Percentiles rank a stretch among this genome's conserved stretches.
phyloP scores from a whole-genome alignment of 192 early-diverging fungal genomes.

The Umbelopsis sp. region DNA sequence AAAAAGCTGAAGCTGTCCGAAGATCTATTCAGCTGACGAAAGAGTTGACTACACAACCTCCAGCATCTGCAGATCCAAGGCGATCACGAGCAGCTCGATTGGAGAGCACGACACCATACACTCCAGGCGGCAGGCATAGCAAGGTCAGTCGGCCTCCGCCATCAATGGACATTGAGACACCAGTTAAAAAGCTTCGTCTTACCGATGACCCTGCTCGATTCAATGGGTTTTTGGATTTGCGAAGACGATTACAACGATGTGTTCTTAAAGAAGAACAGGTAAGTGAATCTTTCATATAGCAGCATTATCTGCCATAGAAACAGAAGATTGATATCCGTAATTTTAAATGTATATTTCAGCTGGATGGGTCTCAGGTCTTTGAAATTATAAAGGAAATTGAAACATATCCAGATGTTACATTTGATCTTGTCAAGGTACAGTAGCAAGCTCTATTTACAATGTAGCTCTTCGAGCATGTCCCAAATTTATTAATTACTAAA shows the following conservation, averaged over 20 bases:
- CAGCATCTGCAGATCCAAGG: neutral
- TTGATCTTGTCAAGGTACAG: constrained; percentile 40
- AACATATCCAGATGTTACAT: constrained; percentile 30
- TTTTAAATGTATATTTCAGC: constrained; percentile 15
- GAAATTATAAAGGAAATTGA: constrained; percentile 35
- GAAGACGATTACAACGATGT: constrained; percentile 28
- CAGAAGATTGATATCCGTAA: no score
- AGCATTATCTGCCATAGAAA: no score
- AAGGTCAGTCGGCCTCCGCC: neutral
- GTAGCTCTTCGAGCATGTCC: neutral
- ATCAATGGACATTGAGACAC: neutral
- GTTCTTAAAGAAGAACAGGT: constrained; percentile 31
- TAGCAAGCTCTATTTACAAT: neutral
- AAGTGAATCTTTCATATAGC: no score
- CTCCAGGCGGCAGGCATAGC: neutral
- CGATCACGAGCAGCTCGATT: neutral
- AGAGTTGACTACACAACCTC: constrained; percentile 6
- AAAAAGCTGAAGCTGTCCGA: constrained; percentile 23
- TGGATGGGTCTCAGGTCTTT: constrained; percentile 10
- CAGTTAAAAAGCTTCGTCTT: neutral
- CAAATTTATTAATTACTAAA: neutral
- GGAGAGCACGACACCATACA: neutral
- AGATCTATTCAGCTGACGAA: neutral
- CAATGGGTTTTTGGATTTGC: constrained; percentile 25
- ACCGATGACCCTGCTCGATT: constrained; percentile 14